Conservation (phyloP, 2,329 filamentous ascomycete species). For the Pseudopyrenochaeta lycopersici region DNA sequence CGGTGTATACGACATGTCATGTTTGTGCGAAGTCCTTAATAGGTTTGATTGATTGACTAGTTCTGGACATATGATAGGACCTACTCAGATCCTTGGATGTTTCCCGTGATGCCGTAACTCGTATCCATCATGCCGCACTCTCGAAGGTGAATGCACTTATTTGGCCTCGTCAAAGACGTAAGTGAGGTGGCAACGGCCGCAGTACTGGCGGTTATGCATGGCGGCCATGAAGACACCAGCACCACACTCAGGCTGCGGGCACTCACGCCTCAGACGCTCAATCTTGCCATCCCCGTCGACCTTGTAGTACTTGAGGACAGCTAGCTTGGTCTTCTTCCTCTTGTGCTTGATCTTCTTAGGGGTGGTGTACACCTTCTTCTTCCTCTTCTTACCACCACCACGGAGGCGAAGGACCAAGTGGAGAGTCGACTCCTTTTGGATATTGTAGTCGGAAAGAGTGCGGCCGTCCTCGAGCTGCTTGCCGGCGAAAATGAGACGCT, state of each 20-base stretch:
- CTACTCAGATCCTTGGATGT: constrained; percentile 33
- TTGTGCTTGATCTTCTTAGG: constrained; percentile 99
- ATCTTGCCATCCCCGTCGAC: constrained; percentile 99
- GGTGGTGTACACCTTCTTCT: constrained; percentile 99
- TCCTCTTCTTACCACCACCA: constrained; percentile 96
- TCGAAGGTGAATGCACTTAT: constrained; percentile 47
- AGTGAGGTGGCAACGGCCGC: constrained; percentile 75
- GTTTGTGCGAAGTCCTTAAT: constrained; percentile 22
- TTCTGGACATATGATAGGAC: constrained; percentile 34
- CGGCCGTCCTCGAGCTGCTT: constrained; percentile 99
- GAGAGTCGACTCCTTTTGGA: constrained; percentile 99
- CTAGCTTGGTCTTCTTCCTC: constrained; percentile 99
- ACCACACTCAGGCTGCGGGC: constrained; percentile 85
- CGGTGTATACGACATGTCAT: background rate
- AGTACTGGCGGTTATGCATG: constrained; percentile 99
- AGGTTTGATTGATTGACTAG: constrained; percentile 37
- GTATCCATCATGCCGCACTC: constrained; percentile 28
- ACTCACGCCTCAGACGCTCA: constrained; percentile 98
- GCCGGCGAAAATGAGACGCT: constrained; percentile 99
- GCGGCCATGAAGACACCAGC: constrained; percentile 99
- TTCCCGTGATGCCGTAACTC: constrained; percentile 37
- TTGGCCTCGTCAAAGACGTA: constrained; percentile 75
- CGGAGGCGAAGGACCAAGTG: constrained; percentile 97
- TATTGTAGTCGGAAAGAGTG: constrained; percentile 99
- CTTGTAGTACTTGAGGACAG: constrained; percentile 99